Evolutionary conservation across 306 rosid species (phyloP), one percentile per base, ranked within the genome.

Genomic region (Dryas drummondii): DNA sequence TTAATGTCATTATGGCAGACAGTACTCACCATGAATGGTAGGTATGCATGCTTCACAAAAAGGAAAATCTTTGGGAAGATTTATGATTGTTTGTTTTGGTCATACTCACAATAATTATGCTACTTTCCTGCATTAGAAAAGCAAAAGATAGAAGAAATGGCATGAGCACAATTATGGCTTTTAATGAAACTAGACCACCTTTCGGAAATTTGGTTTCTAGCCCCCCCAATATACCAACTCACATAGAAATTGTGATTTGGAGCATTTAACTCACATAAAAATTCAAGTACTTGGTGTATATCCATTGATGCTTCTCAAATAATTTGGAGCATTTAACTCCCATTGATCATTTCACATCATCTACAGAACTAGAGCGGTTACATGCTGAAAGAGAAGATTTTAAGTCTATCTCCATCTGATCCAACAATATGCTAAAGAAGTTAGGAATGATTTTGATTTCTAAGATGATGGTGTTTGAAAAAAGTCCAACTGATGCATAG

Each of bases 21-120:
- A 41, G 26, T 44, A 15, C 22, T 67, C 61, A 60, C 47, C 64
- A 47, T 81, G 74, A 66, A 75, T 81, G 76, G 78, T 56, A 70
- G 77, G 78, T 53, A 72, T 74, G 82, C 81, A 77, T 81, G 71
- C 76, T 70, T 62, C 65, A 42, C 11, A 7, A 62, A 46, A 74
- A 79, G 77, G 79, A 83, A 76, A 83, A 66, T 57, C 77, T 71
- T 71, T 46, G 54, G 64, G 69, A 70, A 78, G 79, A 82, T 65
- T 51, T 27, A 75, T 82, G 44, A 80, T 78, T 70, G 73, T 76
- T 72, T 70, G 73, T 76, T 66, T 19, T 73, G 74, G 60, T 73
- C 69, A 69, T 57, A 46, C 40, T 76, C 53, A 70, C 68, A 42
- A 77, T 77, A 70, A 86, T 82, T 56, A 70, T 64, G 47, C 77